Evolutionary conservation across 768 basidiomycete genomes (phyloP).

Genomic region (Termitomyces sp.): DNA sequence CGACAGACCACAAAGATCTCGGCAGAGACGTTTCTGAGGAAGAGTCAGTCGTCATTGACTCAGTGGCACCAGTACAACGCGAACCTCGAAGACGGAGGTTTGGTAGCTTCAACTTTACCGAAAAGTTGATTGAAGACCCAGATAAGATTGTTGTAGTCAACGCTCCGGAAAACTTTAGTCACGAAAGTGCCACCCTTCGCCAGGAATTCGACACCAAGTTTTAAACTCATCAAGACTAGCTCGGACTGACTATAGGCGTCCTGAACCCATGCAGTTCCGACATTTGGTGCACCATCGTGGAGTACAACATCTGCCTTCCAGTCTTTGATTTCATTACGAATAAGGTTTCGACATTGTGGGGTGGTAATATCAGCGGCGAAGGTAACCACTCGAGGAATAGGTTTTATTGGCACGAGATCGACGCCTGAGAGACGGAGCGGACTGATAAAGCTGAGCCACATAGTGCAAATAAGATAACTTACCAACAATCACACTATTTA

Average conservation of each 20-base stretch:
- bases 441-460: neutral
- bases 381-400: conserved; percentile 88
- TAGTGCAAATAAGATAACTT: conserved; percentile 19
- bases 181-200: conserved; percentile 92
- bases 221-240: conserved; percentile 91
- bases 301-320: conserved; percentile 99
- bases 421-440: conserved; percentile 51
- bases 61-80: conserved; percentile 4
- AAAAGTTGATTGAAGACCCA: conserved; percentile 99
- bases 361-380: conserved; percentile 96
- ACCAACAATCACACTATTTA: conserved; percentile 89
- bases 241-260: conserved; percentile 98
- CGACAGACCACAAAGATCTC: conserved; percentile 99
- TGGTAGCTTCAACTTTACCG: conserved; percentile 95
- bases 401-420: conserved; percentile 93
- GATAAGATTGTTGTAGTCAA: conserved; percentile 96
- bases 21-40: conserved; percentile 88
- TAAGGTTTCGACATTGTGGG: conserved; percentile 77
- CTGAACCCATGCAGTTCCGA: conserved; percentile 98
- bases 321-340: conserved; percentile 87
- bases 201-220: conserved; percentile 93
- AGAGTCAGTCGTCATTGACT: conserved; percentile 1
- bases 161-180: conserved; percentile 97
- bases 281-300: conserved; percentile 99
- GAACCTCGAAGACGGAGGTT: conserved; percentile 94